These are phyloP conservation scores for Flaveria sonorensis DNA, from an alignment of 129 eudicot species.

Conservation along the genomic window DNA sequence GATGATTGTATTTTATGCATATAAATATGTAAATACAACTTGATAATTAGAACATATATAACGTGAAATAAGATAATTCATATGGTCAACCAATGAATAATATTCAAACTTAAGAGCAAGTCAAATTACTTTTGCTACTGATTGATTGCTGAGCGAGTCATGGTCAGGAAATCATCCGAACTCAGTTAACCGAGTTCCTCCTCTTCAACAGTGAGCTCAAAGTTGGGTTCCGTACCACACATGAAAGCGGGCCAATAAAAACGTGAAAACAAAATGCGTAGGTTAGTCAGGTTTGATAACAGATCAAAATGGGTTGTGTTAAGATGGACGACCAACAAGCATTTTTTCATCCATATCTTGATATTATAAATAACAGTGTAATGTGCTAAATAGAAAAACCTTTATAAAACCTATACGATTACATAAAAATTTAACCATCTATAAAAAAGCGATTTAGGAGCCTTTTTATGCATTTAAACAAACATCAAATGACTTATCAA, in stretches of 20 bases:
- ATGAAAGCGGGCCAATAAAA: conserved; percentile 82
- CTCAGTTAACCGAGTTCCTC: conserved; percentile 75
- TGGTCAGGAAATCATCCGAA: conserved; percentile 81
- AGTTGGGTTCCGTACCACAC: conserved; percentile 96
- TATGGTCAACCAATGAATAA: background rate
- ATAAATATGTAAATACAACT: too few relatives aligned
- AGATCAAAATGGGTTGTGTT: background rate
- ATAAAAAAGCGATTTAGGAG: background rate
- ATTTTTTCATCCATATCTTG: background rate
- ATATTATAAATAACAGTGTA: background rate
- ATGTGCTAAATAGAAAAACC: background rate
- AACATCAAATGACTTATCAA: background rate
- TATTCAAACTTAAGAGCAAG: background rate
- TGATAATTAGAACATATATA: too few relatives aligned
- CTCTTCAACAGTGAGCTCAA: conserved; percentile 75
- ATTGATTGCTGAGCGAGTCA: conserved; percentile 88
- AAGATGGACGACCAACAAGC: background rate
- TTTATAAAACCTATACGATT: background rate
- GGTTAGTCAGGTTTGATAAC: background rate
- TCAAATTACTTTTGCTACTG: conserved; percentile 66
- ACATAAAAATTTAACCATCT: background rate
- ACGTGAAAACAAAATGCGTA: background rate
- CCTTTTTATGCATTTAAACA: background rate
- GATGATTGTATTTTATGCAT: too few relatives aligned
- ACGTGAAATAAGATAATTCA: too few relatives aligned